Evolutionary conservation across 306 rosid species (phyloP), one percentile per base, ranked within the genome.

Genomic region (Quercus wislizeni): DNA sequence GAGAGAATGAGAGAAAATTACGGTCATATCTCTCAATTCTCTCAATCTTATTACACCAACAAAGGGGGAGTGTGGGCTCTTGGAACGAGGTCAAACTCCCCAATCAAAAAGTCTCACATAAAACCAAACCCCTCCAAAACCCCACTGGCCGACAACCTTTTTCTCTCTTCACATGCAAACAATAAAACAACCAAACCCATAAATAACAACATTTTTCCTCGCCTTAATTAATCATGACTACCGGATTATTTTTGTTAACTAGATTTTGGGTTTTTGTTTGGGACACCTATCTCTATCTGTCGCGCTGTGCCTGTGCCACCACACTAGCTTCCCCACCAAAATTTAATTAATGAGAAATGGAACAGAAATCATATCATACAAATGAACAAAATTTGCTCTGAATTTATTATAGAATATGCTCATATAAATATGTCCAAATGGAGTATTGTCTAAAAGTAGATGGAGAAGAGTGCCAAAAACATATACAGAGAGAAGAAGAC

Each of bases 131-230:
- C 76, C 51, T 43, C 18, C 30, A 71, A 43, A 81, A 6, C 70
- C 69, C 78, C 86, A 85, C 86, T 84, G 35, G 78, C 94, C 92
- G 89, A 90, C 98, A 91, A 67, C 14, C 63, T 70, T 33, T 79
- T 80, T 43, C 81, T 64, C 83, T 71, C 74, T 73, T 71, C 98
- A 92, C 97, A 92, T 92, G 95, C 91, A 79, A 77, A 74, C 89
- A 81, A 80, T 82, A 27, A 73, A 25, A 56, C 55, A 70, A 31
- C 46, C 55, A 57, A 69, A 63, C 76, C 73, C 61, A 82, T 71
- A 54, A 67, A 56, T 33, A 76, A 52, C 27, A 28, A 38, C 55
- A 56, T 79, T 59, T 73, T 74, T 63, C 72, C 19, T 51, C 18
- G 52, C 56, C 76, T 78, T 61, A 38, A 52, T 59, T 69, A 21